A percentile compares a stretch with the other conserved stretches of the same genome.
Evolutionary conservation across 192 early-diverging fungal genomes (phyloP).

Genomic region (Chytriomyces sp.): DNA sequence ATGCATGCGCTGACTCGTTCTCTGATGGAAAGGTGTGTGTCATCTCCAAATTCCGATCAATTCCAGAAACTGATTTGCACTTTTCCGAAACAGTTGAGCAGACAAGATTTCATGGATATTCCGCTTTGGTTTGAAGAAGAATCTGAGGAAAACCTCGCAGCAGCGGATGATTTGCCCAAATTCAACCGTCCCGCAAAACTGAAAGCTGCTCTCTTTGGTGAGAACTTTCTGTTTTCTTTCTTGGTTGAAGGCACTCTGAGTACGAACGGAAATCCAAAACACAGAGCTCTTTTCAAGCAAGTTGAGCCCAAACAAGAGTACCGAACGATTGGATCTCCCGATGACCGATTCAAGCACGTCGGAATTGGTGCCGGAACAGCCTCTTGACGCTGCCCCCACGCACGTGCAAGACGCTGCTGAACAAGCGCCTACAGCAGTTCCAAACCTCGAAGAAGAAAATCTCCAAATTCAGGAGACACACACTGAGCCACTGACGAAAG

Average conservation of each 20-base stretch:
- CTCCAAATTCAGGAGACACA: neutral
- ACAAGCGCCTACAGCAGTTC: neutral
- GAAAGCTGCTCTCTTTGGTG: slow-evolving; percentile 54
- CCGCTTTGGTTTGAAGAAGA: slow-evolving; percentile 63
- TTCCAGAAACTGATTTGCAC: slow-evolving; percentile 5
- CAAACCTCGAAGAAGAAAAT: slow-evolving; percentile 17
- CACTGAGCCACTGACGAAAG: neutral
- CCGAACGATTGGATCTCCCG: neutral
- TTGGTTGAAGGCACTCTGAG: neutral
- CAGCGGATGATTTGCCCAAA: slow-evolving; percentile 34
- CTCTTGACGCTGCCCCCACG: no score
- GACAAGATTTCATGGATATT: slow-evolving; percentile 45
- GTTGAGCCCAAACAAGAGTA: neutral
- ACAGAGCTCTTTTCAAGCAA: no score
- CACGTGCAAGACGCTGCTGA: no score
- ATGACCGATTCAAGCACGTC: neutral
- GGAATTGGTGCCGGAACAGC: no score
- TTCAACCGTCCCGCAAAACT: slow-evolving; percentile 58
- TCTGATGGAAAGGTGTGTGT: slow-evolving; percentile 35
- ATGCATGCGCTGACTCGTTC: slow-evolving; percentile 23
- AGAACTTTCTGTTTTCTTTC: slow-evolving; percentile 11
- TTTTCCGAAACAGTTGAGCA: slow-evolving; percentile 32
- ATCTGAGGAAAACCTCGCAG: slow-evolving; percentile 21
- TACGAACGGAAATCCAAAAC: no score
- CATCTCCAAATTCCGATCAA: neutral